phyloP scores from a whole-genome alignment of 768 basidiomycete genomes.

The Suillus weaverae region DNA sequence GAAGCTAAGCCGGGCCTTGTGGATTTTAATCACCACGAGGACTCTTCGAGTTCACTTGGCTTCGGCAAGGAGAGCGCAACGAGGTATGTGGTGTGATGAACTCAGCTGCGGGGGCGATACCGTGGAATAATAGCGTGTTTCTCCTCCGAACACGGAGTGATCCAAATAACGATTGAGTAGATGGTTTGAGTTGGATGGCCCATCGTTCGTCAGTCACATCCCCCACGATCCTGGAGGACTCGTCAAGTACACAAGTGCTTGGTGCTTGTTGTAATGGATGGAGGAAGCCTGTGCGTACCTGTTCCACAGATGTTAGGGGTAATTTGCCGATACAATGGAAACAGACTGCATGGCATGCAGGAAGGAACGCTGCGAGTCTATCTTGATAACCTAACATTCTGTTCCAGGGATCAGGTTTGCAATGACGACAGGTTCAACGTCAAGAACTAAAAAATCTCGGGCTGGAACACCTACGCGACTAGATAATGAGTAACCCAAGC shows the following conservation, averaged over 20 bases:
- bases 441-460: background rate
- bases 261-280: too few species aligned
- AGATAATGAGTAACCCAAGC: background rate
- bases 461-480: background rate
- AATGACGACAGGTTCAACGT: background rate
- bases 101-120: background rate
- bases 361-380: background rate
- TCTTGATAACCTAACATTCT: background rate
- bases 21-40: background rate
- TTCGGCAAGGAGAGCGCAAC: background rate
- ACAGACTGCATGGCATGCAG: background rate
- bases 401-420: background rate
- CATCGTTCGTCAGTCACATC: too few species aligned
- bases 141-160: background rate
- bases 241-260: too few species aligned
- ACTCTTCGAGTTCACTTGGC: background rate
- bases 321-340: background rate
- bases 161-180: background rate
- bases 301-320: background rate
- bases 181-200: background rate
- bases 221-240: too few species aligned
- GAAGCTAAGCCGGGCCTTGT: background rate
- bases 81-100: background rate
- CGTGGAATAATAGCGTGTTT: background rate
- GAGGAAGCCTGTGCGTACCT: background rate